A percentile compares a stretch with the other conserved stretches of the same genome.
Conservation (phyloP, 352 stramenopile species). For the Globisporangium heterothallicum region DNA sequence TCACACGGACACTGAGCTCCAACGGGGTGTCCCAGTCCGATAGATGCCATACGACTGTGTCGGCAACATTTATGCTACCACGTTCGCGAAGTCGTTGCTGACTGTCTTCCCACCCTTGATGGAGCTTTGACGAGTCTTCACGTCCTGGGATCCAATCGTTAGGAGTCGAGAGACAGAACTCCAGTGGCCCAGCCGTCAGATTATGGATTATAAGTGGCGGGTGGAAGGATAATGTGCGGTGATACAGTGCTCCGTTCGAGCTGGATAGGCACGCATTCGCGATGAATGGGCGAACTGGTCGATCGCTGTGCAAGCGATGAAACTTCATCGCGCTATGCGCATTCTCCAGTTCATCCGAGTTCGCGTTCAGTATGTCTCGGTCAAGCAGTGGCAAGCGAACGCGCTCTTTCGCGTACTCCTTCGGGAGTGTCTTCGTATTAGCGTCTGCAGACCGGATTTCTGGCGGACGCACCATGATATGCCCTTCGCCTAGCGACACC, state of each 20-base stretch:
- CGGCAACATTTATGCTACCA: conserved; percentile 69
- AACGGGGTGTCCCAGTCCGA: conserved; percentile 74
- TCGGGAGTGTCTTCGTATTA: conserved; percentile 25
- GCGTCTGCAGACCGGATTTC: conserved; percentile 37
- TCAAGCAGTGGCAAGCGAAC: conserved; percentile 72
- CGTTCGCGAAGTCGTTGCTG: conserved; percentile 74
- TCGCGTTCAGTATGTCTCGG: conserved; percentile 14
- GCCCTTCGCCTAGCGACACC: conserved; percentile 61
- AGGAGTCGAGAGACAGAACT: conserved; percentile 69
- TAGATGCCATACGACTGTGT: conserved; percentile 80
- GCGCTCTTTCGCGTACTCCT: conserved; percentile 71
- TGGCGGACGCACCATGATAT: conserved; percentile 66
- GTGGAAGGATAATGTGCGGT: conserved; percentile 72
- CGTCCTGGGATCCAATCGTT: conserved; percentile 59
- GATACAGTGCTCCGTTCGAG: conserved; percentile 51
- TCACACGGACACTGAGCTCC: conserved; percentile 73
- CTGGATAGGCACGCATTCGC: conserved; percentile 61
- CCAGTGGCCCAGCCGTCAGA: conserved; percentile 57
- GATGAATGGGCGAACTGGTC: conserved; percentile 76
- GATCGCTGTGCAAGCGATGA: conserved; percentile 65
- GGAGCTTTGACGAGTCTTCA: conserved; percentile 35
- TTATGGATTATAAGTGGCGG: conserved; percentile 81
- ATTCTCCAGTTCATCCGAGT: conserved; percentile 24
- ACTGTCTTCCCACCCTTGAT: conserved; percentile 64
- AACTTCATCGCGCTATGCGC: conserved; percentile 67